Evolutionary conservation across 345 rosid species (phyloP).

Genomic region (Aquilaria yunnanensis): DNA sequence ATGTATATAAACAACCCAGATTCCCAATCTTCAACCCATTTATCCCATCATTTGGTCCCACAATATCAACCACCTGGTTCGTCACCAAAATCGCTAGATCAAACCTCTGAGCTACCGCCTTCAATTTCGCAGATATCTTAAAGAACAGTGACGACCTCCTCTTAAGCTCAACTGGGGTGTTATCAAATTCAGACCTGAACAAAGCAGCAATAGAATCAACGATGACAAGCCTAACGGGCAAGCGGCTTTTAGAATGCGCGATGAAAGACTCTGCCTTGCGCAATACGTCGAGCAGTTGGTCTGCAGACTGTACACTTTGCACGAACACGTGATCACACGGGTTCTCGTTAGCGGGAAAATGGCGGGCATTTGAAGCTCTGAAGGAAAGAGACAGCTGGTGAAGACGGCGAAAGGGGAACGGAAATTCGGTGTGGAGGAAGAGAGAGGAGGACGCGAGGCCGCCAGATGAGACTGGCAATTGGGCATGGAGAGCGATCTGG

Average conservation of each 20-base stretch:
- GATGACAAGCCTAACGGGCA: constrained; percentile 68
- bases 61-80: constrained; percentile 81
- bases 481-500: constrained; percentile 65
- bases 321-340: constrained; percentile 57
- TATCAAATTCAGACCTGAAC: constrained; percentile 81
- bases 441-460: constrained; percentile 73
- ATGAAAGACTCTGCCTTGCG: constrained; percentile 48
- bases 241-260: constrained; percentile 22
- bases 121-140: constrained; percentile 61
- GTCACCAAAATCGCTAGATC: constrained; percentile 66
- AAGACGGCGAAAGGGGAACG: constrained; percentile 77
- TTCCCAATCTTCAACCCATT: constrained; percentile 66
- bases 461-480: constrained; percentile 68
- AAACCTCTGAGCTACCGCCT: constrained; percentile 57
- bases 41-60: constrained; percentile 48
- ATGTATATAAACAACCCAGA: constrained; percentile 48
- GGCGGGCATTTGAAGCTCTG: constrained; percentile 24
- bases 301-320: constrained; percentile 50
- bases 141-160: constrained; percentile 72
- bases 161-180: constrained; percentile 56
- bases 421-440: constrained; percentile 70
- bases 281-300: constrained; percentile 72
- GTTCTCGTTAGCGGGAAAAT: constrained; percentile 23
- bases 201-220: constrained; percentile 85
- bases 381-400: constrained; percentile 45